These are phyloP conservation scores for Monilinia fructicola DNA, from an alignment of 2,329 filamentous ascomycete genomes.

Conservation along the genomic window DNA sequence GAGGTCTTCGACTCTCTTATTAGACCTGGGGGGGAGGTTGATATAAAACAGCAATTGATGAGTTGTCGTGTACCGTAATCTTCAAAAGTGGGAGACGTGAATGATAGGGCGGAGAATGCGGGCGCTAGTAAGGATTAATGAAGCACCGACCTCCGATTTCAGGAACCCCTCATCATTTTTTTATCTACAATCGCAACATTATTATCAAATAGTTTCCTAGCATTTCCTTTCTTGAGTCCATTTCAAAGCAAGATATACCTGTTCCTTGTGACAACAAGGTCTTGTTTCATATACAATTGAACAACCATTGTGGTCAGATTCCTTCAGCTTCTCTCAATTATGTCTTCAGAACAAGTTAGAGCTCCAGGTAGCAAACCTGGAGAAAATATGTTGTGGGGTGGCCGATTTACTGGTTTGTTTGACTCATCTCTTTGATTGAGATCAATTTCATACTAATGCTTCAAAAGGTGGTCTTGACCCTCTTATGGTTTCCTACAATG, in stretches of 20 bases:
- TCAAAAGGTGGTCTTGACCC: constrained; percentile 73
- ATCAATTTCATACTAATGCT: constrained; percentile 25
- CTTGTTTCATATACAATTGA: neutral
- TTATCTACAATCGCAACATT: constrained; percentile 14
- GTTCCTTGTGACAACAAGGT: neutral
- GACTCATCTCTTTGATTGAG: neutral
- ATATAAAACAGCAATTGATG: constrained; percentile 14
- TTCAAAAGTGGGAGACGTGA: neutral
- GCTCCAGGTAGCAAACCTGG: constrained; percentile 36
- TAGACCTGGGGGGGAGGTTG: neutral
- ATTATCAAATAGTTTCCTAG: constrained; percentile 17
- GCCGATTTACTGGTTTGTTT: constrained; percentile 56
- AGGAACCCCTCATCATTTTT: constrained; percentile 4
- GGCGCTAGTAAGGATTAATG: constrained; percentile 16
- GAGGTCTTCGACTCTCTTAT: neutral
- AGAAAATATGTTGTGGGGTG: constrained; percentile 54
- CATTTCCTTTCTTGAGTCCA: neutral
- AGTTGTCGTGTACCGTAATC: constrained; percentile 15
- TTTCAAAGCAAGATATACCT: neutral
- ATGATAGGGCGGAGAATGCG: constrained; percentile 6
- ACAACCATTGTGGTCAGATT: neutral
- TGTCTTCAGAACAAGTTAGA: constrained; percentile 36
- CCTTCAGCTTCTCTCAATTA: constrained; percentile 27
- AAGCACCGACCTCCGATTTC: constrained; percentile 13
- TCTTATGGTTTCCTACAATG: constrained; percentile 84